Conservation (phyloP, 148 eudicot genomes). For the Rheum nobile region DNA sequence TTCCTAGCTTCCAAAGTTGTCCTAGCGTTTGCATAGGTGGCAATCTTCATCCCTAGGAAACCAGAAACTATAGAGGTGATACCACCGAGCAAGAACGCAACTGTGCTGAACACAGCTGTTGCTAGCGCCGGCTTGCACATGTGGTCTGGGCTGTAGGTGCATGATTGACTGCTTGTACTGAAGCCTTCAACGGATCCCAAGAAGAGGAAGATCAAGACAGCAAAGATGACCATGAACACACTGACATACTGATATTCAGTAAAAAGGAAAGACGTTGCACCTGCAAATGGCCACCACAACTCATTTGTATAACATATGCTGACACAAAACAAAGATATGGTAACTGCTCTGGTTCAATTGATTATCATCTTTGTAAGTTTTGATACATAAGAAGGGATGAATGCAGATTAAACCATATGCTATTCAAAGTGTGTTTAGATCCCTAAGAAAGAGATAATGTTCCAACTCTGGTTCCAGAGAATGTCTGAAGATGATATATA, state of each 20-base stretch:
- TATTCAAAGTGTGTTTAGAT: not conserved
- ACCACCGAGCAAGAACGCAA: conserved; percentile 47
- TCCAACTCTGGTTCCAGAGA: not conserved
- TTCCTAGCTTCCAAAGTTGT: conserved; percentile 56
- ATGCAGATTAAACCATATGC: not conserved
- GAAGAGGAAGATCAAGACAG: conserved; percentile 45
- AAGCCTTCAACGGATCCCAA: conserved; percentile 55
- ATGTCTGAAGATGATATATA: no score
- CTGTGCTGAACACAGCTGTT: conserved; percentile 45
- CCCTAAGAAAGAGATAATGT: not conserved
- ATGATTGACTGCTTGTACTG: conserved; percentile 38
- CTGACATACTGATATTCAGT: conserved; percentile 55
- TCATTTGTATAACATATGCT: not conserved
- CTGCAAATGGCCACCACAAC: conserved; percentile 15
- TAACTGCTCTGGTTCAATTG: not conserved
- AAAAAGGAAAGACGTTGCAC: conserved; percentile 54
- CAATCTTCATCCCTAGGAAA: conserved; percentile 62
- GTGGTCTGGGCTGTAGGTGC: conserved; percentile 26
- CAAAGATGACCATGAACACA: conserved; percentile 50
- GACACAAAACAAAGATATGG: not conserved
- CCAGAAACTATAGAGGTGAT: conserved; percentile 45
- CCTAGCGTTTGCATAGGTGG: conserved; percentile 61
- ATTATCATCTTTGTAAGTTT: not conserved
- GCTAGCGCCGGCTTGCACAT: conserved; percentile 61
- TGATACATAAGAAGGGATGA: no score